These are phyloP conservation scores for Apium graveolens DNA, from an alignment of 129 eudicot species.

Conservation along the genomic window DNA sequence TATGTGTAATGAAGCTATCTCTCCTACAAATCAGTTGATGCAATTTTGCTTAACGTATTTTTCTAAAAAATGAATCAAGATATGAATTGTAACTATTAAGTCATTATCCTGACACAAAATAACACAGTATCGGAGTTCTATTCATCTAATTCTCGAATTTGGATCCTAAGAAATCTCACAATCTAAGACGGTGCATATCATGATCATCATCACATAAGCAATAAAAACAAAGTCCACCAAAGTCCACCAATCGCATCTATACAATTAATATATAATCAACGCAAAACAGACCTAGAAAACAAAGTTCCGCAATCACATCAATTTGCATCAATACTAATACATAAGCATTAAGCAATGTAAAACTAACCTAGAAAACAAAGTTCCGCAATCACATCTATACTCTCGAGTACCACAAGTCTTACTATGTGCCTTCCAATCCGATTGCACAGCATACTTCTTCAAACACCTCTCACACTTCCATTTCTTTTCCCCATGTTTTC, in stretches of 20 bases:
- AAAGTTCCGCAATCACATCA: too few species aligned
- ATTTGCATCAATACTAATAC: too few species aligned
- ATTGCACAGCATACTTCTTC: conserved; percentile 74
- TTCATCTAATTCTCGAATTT: background rate
- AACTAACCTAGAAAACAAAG: conserved; percentile 64
- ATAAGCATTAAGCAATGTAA: background rate
- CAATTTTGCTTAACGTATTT: background rate
- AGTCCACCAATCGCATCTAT: background rate
- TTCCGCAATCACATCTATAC: conserved; percentile 84
- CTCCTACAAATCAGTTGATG: conserved; percentile 35
- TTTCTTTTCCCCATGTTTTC: conserved; percentile 89
- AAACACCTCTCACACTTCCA: conserved; percentile 77
- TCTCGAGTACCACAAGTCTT: conserved; percentile 79
- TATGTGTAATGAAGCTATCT: conserved; percentile 84
- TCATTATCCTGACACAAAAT: background rate
- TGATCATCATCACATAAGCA: background rate
- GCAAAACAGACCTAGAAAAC: too few species aligned
- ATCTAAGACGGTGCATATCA: too few species aligned
- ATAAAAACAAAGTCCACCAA: too few species aligned
- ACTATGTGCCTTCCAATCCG: conserved; percentile 94
- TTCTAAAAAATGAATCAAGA: background rate
- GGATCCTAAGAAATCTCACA: background rate
- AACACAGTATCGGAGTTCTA: background rate
- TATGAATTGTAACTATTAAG: background rate
- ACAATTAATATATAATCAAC: too few species aligned